These are phyloP conservation scores for Rheum nobile DNA, from an alignment of 148 eudicot genomes.

Conservation along the genomic window DNA sequence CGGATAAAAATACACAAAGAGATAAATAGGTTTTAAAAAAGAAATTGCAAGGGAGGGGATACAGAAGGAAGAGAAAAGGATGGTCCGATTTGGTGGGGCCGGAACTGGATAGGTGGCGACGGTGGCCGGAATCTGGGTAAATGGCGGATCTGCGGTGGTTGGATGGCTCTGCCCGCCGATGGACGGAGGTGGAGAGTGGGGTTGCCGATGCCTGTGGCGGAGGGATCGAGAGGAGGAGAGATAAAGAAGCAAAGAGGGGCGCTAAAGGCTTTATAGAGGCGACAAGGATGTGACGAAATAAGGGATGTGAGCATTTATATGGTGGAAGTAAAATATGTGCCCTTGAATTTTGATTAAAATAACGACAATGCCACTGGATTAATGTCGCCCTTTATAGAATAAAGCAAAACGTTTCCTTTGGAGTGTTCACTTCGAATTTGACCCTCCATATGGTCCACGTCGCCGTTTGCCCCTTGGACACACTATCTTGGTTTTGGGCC, in stretches of 20 bases:
- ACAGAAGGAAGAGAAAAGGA: not conserved
- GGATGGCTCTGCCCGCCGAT: not conserved
- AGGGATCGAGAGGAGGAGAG: not conserved
- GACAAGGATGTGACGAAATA: not conserved
- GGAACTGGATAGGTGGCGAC: not conserved
- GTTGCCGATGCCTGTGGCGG: not conserved
- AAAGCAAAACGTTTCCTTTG: not conserved
- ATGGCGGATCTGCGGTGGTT: not conserved
- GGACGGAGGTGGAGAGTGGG: not conserved
- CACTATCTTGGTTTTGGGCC: not conserved
- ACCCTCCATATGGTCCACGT: slow-evolving; percentile 2
- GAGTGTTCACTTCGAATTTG: not conserved
- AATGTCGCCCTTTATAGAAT: not conserved
- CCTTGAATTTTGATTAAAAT: not conserved
- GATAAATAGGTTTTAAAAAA: not conserved
- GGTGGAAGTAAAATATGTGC: not conserved
- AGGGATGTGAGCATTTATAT: slow-evolving; percentile 2
- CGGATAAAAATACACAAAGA: not conserved
- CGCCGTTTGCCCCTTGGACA: not conserved
- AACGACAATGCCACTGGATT: not conserved
- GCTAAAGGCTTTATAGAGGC: not conserved
- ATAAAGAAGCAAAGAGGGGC: not conserved
- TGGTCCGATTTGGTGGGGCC: not conserved
- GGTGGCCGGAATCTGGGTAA: not conserved
- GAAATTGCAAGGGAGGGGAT: not conserved